These are phyloP conservation scores for Tephrocybe sp. DNA, from an alignment of 768 basidiomycete species.

Conservation along the genomic window DNA sequence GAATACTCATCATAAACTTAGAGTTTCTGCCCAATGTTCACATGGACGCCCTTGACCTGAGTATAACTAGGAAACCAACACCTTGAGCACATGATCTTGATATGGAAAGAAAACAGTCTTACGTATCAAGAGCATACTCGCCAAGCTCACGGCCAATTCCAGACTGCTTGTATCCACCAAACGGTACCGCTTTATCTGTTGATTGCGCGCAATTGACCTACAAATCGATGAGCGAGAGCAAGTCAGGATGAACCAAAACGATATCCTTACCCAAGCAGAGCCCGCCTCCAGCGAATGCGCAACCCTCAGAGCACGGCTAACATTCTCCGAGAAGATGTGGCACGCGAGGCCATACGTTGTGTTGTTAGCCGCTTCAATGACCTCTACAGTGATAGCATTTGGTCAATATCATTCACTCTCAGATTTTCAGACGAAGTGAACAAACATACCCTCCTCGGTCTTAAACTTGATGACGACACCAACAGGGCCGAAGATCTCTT, in stretches of 20 bases:
- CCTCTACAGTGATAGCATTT: constrained; percentile 13
- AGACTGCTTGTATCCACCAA: constrained; percentile 27
- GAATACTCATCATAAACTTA: not conserved
- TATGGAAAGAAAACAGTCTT: not conserved
- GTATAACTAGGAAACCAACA: constrained; percentile 14
- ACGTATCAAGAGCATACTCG: constrained; percentile 25
- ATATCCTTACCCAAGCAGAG: constrained; percentile 15
- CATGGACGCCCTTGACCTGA: constrained; percentile 21
- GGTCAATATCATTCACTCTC: constrained; percentile 27
- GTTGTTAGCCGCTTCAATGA: constrained; percentile 21
- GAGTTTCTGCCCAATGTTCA: constrained; percentile 18
- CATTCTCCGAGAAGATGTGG: constrained; percentile 20
- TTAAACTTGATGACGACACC: constrained; percentile 71
- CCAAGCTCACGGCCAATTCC: constrained; percentile 24
- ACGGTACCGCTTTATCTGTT: constrained; percentile 17
- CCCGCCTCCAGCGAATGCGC: constrained; percentile 23
- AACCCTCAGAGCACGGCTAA: constrained; percentile 20
- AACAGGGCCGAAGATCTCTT: constrained; percentile 80
- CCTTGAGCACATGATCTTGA: not conserved
- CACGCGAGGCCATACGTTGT: constrained; percentile 19
- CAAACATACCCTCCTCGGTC: constrained; percentile 36
- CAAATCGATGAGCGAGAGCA: not conserved
- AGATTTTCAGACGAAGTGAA: not conserved
- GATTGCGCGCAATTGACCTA: constrained; percentile 21
- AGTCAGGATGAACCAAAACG: not conserved